phyloP scores from a whole-genome alignment of 768 basidiomycete genomes.

The Hebeloma cylindrosporum region DNA sequence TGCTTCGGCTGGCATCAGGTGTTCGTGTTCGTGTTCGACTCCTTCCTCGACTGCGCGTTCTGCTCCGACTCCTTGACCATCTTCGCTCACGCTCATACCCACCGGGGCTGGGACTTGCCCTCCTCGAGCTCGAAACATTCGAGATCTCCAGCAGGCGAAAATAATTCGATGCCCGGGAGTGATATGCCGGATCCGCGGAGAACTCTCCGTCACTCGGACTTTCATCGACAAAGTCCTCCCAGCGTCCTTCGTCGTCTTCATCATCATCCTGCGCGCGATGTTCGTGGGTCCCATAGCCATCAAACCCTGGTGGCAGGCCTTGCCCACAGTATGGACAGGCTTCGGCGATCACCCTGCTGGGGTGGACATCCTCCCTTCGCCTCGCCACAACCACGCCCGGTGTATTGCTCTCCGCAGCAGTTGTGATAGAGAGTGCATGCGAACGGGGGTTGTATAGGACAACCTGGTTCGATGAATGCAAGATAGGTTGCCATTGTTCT shows the following conservation, averaged over 20 bases:
- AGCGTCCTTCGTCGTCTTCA: constrained; percentile 11
- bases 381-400: constrained; percentile 24
- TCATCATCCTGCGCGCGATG: too few species aligned
- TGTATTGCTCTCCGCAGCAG: constrained; percentile 29
- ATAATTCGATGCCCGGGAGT: constrained; percentile 70
- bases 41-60: constrained; percentile 7
- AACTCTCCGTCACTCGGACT: constrained; percentile 25
- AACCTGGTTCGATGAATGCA: constrained; percentile 82
- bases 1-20: constrained; percentile 17
- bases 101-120: constrained; percentile 18
- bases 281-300: constrained; percentile 14
- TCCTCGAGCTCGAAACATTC: constrained; percentile 59
- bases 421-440: constrained; percentile 70
- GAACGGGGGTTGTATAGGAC: constrained; percentile 86
- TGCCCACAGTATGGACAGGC: constrained; percentile 79
- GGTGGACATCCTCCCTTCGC: constrained; percentile 13
- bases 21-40: constrained; percentile 8
- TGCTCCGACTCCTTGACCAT: constrained; percentile 8
- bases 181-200: constrained; percentile 41
- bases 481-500: constrained; percentile 70
- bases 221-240: constrained; percentile 8
- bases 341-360: constrained; percentile 11
- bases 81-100: constrained; percentile 12
- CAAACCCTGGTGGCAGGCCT: constrained; percentile 48
- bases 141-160: constrained; percentile 75